A percentile compares a stretch with the other conserved stretches of the same genome.
Conservation (phyloP, 2,329 filamentous ascomycete species). For the Aspergillus amoenus region DNA sequence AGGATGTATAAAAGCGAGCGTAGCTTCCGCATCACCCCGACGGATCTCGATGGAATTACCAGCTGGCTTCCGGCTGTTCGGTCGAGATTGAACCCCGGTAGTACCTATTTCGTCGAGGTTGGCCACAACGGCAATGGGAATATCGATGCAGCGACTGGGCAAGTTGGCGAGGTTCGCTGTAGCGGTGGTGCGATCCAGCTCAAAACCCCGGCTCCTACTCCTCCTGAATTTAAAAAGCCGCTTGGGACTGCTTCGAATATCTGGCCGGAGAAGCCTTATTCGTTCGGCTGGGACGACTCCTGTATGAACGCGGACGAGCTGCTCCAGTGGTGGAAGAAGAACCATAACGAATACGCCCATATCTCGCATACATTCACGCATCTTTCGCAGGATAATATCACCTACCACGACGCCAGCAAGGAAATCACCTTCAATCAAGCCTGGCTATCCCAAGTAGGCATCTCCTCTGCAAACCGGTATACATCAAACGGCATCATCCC, state of each 20-base stretch:
- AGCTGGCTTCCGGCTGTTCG: conserved; percentile 43
- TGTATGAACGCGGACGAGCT: conserved; percentile 54
- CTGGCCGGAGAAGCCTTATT: conserved; percentile 48
- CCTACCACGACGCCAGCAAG: conserved; percentile 55
- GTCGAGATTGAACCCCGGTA: conserved; percentile 51
- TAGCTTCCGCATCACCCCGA: conserved; percentile 50
- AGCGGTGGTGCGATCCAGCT: conserved; percentile 47
- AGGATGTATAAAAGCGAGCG: conserved; percentile 52
- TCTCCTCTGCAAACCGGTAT: conserved; percentile 49
- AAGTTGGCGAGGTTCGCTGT: conserved; percentile 25
- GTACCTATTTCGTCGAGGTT: conserved; percentile 53
- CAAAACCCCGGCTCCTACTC: conserved; percentile 44
- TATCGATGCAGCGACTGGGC: conserved; percentile 39
- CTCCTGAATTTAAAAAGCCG: conserved; percentile 52
- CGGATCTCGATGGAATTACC: conserved; percentile 50
- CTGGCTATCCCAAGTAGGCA: conserved; percentile 56
- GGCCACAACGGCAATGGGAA: conserved; percentile 58
- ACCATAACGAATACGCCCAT: conserved; percentile 54
- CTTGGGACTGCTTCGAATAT: conserved; percentile 50
- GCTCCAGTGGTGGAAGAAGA: conserved; percentile 53
- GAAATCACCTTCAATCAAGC: conserved; percentile 62
- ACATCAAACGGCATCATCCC: conserved; percentile 59
- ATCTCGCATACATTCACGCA: conserved; percentile 65
- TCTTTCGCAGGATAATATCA: conserved; percentile 59
- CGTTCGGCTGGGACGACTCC: conserved; percentile 49